Conservation (phyloP, 768 basidiomycete genomes). For the Boletellus emodensis region DNA sequence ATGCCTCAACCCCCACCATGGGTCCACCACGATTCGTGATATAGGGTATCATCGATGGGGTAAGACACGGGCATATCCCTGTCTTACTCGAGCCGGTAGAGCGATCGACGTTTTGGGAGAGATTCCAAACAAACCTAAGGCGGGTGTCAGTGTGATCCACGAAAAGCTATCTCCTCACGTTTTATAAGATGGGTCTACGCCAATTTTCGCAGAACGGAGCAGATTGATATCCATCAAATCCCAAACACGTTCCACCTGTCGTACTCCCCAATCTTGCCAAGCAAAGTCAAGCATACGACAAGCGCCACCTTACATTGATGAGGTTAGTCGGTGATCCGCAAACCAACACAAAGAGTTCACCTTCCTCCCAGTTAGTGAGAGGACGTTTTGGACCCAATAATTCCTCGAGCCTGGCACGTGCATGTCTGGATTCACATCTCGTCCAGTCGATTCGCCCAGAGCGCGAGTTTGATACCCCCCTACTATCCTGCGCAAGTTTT, state of each 20-base stretch:
- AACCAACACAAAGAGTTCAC: conserved; percentile 34
- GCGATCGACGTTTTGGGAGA: conserved; percentile 95
- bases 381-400: conserved; percentile 78
- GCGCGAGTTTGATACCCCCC: conserved; percentile 58
- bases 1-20: conserved; percentile 88
- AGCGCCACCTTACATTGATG: conserved; percentile 53
- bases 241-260: conserved; percentile 92
- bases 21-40: conserved; percentile 95
- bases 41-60: conserved; percentile 95
- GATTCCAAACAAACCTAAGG: conserved; percentile 84
- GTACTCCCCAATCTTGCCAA: conserved; percentile 92
- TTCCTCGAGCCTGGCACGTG: conserved; percentile 82
- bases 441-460: conserved; percentile 85
- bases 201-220: conserved; percentile 74
- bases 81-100: conserved; percentile 75
- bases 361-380: conserved; percentile 91
- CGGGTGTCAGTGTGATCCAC: background rate
- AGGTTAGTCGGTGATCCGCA: background rate
- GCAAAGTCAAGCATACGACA: conserved; percentile 86
- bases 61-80: conserved; percentile 90
- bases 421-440: conserved; percentile 89
- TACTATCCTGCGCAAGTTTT: conserved; percentile 71
- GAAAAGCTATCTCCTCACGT: conserved; percentile 50
- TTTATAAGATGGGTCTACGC: conserved; percentile 84
- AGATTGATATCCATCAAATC: conserved; percentile 92